phyloP scores from a whole-genome alignment of 441 rosid species.

The Isatis lusitanica region DNA sequence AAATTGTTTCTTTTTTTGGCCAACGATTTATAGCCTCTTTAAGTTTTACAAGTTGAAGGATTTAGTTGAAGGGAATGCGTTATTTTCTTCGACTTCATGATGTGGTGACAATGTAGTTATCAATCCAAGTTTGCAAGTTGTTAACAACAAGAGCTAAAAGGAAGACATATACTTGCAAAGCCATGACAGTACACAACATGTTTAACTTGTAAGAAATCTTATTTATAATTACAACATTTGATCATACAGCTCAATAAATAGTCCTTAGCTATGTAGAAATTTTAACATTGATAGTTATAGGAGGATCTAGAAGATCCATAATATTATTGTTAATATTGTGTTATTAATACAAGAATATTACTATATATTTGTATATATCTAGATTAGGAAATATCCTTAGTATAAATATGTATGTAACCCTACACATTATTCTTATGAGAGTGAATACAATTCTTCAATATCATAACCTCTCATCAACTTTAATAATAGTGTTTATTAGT shows the following conservation, averaged over 20 bases:
- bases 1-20: background rate
- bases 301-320: too few species aligned
- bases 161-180: background rate
- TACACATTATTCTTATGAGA: too few species aligned
- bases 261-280: background rate
- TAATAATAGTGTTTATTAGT: too few species aligned
- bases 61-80: background rate
- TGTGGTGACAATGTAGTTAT: conserved; percentile 17
- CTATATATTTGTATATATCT: too few species aligned
- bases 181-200: conserved; percentile 1
- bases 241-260: background rate
- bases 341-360: too few species aligned
- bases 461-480: too few species aligned
- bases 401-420: too few species aligned
- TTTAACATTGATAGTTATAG: too few species aligned
- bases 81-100: conserved; percentile 1
- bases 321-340: too few species aligned
- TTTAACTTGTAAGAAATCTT: conserved; percentile 1
- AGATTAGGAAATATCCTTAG: too few species aligned
- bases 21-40: background rate
- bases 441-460: too few species aligned
- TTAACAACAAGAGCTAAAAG: conserved; percentile 4
- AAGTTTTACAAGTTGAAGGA: conserved; percentile 2
- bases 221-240: background rate
- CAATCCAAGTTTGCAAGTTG: conserved; percentile 31